phyloP scores from a whole-genome alignment of 2,329 filamentous ascomycete genomes.

The Calonectria pseudoturangicola region DNA sequence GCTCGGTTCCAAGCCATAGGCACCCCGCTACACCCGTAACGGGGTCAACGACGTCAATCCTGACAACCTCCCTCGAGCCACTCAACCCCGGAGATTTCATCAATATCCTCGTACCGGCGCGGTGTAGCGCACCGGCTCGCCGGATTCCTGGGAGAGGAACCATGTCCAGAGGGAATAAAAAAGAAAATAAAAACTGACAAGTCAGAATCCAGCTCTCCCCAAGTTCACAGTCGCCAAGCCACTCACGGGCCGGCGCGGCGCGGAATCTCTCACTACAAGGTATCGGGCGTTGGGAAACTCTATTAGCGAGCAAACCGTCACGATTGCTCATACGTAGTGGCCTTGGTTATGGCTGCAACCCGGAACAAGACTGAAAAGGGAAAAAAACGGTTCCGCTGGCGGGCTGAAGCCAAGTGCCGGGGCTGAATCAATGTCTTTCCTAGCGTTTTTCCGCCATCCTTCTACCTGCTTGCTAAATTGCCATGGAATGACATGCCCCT shows the following conservation, averaged over 20 bases:
- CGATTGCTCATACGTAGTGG: background rate
- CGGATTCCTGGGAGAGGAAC: constrained; percentile 40
- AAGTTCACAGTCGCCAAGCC: constrained; percentile 27
- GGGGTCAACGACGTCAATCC: constrained; percentile 55
- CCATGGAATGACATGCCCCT: constrained; percentile 18
- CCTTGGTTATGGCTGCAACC: constrained; percentile 1
- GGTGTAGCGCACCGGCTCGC: constrained; percentile 26
- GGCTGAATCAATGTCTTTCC: constrained; percentile 27
- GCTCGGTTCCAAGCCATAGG: constrained; percentile 24
- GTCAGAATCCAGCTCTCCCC: constrained; percentile 44
- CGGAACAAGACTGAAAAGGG: constrained; percentile 13
- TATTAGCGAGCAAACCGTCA: constrained; percentile 25
- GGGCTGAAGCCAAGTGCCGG: constrained; percentile 23
- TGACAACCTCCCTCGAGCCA: constrained; percentile 50
- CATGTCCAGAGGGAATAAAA: constrained; percentile 21
- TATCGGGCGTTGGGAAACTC: constrained; percentile 10
- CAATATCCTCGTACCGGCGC: constrained; percentile 22
- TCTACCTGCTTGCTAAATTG: constrained; percentile 21
- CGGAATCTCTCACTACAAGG: constrained; percentile 45
- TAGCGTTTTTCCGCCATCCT: constrained; percentile 25
- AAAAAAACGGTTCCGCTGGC: constrained; percentile 11
- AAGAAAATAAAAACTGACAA: constrained; percentile 43
- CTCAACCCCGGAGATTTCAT: constrained; percentile 31
- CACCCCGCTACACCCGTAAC: constrained; percentile 47
- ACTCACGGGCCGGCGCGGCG: constrained; percentile 50